Evolutionary conservation across 2,329 filamentous ascomycete species (phyloP).

Genomic region (Boeremia exigua): DNA sequence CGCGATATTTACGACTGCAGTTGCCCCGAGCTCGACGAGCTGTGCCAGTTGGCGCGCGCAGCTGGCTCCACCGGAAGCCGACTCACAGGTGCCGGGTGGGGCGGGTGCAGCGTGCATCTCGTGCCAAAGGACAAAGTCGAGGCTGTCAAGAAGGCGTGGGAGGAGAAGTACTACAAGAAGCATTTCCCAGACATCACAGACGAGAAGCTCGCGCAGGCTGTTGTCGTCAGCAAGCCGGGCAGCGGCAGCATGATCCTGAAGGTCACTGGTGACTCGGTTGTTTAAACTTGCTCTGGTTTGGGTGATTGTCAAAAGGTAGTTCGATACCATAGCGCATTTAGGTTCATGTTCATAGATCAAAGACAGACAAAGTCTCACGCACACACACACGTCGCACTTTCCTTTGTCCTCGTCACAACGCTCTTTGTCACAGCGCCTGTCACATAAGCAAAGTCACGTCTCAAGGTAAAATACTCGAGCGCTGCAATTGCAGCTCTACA

Average conservation of each 20-base stretch:
- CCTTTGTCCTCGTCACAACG: neutral
- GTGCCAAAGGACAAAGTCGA: conserved; percentile 84
- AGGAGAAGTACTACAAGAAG: conserved; percentile 81
- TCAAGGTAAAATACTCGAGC: too few relatives aligned
- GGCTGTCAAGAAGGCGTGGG: conserved; percentile 76
- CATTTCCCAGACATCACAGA: conserved; percentile 69
- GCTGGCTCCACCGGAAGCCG: conserved; percentile 85
- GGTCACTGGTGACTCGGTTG: conserved; percentile 39
- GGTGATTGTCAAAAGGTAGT: neutral
- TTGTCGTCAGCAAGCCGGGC: conserved; percentile 88
- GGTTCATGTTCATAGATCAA: conserved; percentile 1
- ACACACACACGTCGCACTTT: neutral
- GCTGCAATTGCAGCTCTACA: neutral
- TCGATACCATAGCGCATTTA: neutral
- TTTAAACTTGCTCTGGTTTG: conserved; percentile 16
- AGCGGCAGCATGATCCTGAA: conserved; percentile 62
- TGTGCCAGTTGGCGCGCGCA: conserved; percentile 78
- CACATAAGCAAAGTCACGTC: neutral
- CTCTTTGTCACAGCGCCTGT: neutral
- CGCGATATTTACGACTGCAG: conserved; percentile 89
- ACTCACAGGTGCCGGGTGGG: conserved; percentile 94
- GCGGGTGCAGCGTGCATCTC: conserved; percentile 92
- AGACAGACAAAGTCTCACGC: neutral
- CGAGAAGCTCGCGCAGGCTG: conserved; percentile 77
- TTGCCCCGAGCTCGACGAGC: conserved; percentile 87